Percentiles rank a stretch among this genome's conserved stretches.
Evolutionary conservation across 495 filamentous ascomycete genomes (phyloP).

Genomic region (Poronia punctata): DNA sequence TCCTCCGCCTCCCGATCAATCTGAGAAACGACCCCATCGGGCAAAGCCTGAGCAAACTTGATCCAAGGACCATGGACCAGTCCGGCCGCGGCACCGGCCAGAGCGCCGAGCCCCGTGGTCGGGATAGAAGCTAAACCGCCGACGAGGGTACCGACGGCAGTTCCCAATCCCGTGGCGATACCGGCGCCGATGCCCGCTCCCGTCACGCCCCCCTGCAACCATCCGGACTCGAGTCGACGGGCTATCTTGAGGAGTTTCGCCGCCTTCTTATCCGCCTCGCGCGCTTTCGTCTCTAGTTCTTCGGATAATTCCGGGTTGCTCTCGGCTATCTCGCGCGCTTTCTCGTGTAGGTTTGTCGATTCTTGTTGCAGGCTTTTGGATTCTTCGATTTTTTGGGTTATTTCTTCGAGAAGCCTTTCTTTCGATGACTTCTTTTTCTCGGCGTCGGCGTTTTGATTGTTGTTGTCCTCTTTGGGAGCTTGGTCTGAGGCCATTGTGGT

Average conservation of each 20-base stretch:
- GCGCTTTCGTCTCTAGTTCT: slow-evolving; percentile 17
- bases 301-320: slow-evolving; percentile 18
- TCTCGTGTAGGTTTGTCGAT: slow-evolving; percentile 18
- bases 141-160: slow-evolving; percentile 27
- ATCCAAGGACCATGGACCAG: slow-evolving; percentile 33
- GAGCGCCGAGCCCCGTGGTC: slow-evolving; percentile 23
- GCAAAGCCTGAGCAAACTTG: slow-evolving; percentile 21
- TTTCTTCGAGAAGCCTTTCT: slow-evolving; percentile 23
- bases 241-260: slow-evolving; percentile 24
- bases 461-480: too few relatives aligned
- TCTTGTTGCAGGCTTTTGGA: slow-evolving; percentile 22
- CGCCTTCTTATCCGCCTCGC: slow-evolving; percentile 22
- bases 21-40: slow-evolving; percentile 21
- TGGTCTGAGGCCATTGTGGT: too few relatives aligned
- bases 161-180: slow-evolving; percentile 25
- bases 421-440: slow-evolving; percentile 15
- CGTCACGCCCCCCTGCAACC: slow-evolving; percentile 28
- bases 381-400: slow-evolving; percentile 21
- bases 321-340: slow-evolving; percentile 19
- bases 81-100: slow-evolving; percentile 28
- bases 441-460: slow-evolving; percentile 6
- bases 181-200: slow-evolving; percentile 31
- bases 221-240: slow-evolving; percentile 28
- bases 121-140: slow-evolving; percentile 26
- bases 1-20: slow-evolving; percentile 23